Conservation (phyloP, 495 filamentous ascomycete species). For the Daldinia childiae region DNA sequence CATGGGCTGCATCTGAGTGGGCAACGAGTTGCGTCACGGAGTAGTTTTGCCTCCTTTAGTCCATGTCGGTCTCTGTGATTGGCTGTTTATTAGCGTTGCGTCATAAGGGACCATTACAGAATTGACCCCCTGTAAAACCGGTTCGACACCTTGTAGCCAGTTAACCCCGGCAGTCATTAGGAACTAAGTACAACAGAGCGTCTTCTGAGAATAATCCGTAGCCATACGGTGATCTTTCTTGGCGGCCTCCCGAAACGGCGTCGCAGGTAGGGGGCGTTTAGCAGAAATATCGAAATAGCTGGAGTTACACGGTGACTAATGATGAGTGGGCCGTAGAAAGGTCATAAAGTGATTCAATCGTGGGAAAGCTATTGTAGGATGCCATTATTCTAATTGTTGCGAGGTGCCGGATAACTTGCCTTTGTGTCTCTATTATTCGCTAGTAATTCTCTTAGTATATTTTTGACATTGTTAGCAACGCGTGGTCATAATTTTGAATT, state of each 20-base stretch:
- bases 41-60: constrained; percentile 44
- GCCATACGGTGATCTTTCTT: constrained; percentile 18
- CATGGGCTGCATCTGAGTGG: constrained; percentile 18
- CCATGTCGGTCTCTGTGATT: constrained; percentile 37
- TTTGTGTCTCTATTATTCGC: too few species aligned
- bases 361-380: not conserved
- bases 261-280: constrained; percentile 9
- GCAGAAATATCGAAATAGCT: not conserved
- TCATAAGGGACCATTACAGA: constrained; percentile 34
- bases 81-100: constrained; percentile 29
- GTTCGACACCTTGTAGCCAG: constrained; percentile 33
- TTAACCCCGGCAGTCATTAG: constrained; percentile 15
- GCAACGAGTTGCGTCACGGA: constrained; percentile 19
- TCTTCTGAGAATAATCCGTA: not conserved
- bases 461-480: not conserved
- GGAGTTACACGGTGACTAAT: not conserved
- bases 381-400: not conserved
- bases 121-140: constrained; percentile 32
- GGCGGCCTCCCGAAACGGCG: constrained; percentile 13
- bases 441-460: too few species aligned
- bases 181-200: constrained; percentile 1
- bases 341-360: too few species aligned
- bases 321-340: not conserved
- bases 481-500: too few species aligned
- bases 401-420: not conserved